Evolutionary conservation across 2,329 filamentous ascomycete genomes (phyloP), one percentile per base, ranked within the genome.

Genomic region (Cladophialophora yegresii): DNA sequence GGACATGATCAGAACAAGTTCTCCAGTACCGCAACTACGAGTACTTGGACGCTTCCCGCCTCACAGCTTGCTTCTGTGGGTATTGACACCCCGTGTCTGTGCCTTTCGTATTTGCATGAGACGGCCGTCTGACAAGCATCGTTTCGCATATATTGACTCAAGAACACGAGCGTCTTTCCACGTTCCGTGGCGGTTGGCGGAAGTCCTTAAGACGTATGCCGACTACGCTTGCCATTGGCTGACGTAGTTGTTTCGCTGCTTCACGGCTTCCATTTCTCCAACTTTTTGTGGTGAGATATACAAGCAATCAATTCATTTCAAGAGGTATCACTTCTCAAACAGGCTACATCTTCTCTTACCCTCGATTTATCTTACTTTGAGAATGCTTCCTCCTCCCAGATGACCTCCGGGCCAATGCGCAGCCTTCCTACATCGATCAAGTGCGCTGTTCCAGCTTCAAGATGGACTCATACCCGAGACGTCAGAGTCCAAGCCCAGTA

Each of bases 401-500:
- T 70, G 68, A 70, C 62, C 66, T 66, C 59, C 57, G 62, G 58
- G 64, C 64, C 62, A 66, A 68, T 68, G 64, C 64, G 68, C 64
- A 70, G 67, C 60, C 64, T 70, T 22, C 49, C 59, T 28, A 54
- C 40, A 22, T 40, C 63, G 45, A 50, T 66, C 10, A 47, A 55
- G 49, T 49, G 54, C 40, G 33, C 59, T 23, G 43, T 50, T 49
- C 23, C 61, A 33, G 56, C 58, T 30, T 54, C 61, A 30, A 54
- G 54, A 61, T 62, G 60, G 62, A 40, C 53, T 50, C 23, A 33
- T 22, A 47, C 20, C 47, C 36, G 36, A 45, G 26, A 51, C n/a
- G 47, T 53, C 47, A 50, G 43, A 43, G n/a, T 45, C 30, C 58
- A 36, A 20, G 32, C 50, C n/a, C 54, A 45, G 36, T 45, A 28